A percentile compares a stretch with the other conserved stretches of the same genome.
Conservation (phyloP, 257 asterid genomes). For the Solanum boliviense region DNA sequence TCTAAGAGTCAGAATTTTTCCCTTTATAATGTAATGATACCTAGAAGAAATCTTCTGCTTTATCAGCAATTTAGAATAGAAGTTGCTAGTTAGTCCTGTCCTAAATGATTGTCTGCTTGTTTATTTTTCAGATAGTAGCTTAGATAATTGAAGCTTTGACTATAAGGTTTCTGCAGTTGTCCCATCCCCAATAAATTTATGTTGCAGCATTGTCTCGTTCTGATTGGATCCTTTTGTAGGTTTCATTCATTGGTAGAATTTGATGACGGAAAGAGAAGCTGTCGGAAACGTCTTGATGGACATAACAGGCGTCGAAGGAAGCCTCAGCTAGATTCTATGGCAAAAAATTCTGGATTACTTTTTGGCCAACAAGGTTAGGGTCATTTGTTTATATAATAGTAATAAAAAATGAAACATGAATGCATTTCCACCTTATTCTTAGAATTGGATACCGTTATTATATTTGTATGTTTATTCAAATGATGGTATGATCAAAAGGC, state of each 20-base stretch:
- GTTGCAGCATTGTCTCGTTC: not conserved
- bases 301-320: conserved; percentile 87
- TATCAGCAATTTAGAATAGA: not conserved
- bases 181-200: not conserved
- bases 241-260: conserved; percentile 81
- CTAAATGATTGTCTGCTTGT: not conserved
- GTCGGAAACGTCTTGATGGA: conserved; percentile 88
- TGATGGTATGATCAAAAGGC: not conserved
- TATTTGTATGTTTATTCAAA: not conserved
- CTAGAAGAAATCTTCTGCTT: not conserved
- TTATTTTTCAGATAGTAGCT: not conserved
- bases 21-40: not conserved
- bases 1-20: not conserved
- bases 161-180: not conserved
- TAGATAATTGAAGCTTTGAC: not conserved
- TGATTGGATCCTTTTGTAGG: conserved; percentile 22
- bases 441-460: not conserved
- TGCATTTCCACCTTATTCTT: not conserved
- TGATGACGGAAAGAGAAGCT: conserved; percentile 85
- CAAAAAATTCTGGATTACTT: conserved; percentile 26
- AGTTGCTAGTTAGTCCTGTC: not conserved
- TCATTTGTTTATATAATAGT: not conserved
- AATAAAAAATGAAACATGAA: not conserved
- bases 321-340: conserved; percentile 55
- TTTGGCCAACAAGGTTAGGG: conserved; percentile 25